These are phyloP conservation scores for Candida pseudoviswanathii DNA, from an alignment of 1,139 yeast genomes.

Conservation along the genomic window DNA sequence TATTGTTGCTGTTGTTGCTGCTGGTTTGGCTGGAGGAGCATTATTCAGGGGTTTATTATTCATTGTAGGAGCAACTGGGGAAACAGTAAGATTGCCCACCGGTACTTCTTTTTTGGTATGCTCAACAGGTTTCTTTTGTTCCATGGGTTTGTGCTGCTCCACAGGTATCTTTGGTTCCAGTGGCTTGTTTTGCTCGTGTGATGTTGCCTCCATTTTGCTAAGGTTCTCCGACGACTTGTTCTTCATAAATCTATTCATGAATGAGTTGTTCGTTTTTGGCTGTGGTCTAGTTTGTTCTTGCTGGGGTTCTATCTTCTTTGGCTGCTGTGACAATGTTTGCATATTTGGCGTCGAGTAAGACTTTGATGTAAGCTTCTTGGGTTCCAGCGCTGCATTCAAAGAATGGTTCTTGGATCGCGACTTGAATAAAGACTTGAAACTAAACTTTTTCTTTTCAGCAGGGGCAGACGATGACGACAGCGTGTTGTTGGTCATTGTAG, in stretches of 20 bases:
- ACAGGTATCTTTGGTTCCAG: no score
- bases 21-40: neutral
- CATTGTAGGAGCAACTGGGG: neutral
- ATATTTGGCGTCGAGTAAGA: constrained; percentile 36
- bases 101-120: constrained; percentile 3
- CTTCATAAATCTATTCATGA: constrained; percentile 29
- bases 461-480: constrained; percentile 16
- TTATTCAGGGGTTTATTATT: neutral
- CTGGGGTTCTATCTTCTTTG: neutral
- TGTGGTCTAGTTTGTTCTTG: neutral
- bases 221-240: constrained; percentile 26
- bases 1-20: neutral
- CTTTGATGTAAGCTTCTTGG: constrained; percentile 24
- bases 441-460: constrained; percentile 40
- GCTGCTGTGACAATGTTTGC: constrained; percentile 7
- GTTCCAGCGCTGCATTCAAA: constrained; percentile 17
- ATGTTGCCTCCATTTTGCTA: constrained; percentile 11
- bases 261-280: constrained; percentile 11
- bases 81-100: neutral
- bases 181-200: neutral
- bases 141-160: no score
- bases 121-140: neutral
- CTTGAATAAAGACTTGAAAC: constrained; percentile 44
- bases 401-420: constrained; percentile 33
- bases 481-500: constrained; percentile 7